phyloP scores from a whole-genome alignment of 192 early-diverging fungal species.

The Podochytrium sp. region DNA sequence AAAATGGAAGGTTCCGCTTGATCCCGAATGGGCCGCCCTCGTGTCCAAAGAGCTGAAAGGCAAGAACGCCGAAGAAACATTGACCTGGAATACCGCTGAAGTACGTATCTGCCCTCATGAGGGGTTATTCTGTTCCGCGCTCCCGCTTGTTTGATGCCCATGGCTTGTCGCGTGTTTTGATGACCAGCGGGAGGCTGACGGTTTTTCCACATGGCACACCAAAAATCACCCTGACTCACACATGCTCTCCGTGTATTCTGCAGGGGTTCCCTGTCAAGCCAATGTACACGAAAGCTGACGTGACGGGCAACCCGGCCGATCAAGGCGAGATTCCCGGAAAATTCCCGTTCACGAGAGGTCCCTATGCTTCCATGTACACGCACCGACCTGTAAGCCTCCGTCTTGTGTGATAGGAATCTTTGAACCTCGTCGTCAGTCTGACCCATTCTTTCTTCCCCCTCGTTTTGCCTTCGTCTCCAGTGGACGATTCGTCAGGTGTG shows the following conservation, averaged over 20 bases:
- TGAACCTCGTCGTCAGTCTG: neutral
- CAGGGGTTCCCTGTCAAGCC: conserved; percentile 83
- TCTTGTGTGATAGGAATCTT: neutral
- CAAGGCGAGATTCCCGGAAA: conserved; percentile 78
- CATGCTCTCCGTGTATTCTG: too few relatives aligned
- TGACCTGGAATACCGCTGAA: conserved; percentile 85
- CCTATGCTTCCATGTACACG: conserved; percentile 29
- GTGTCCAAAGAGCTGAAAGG: conserved; percentile 87
- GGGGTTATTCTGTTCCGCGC: too few relatives aligned
- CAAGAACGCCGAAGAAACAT: conserved; percentile 70
- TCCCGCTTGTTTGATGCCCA: too few relatives aligned
- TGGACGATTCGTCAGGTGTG: conserved; percentile 85
- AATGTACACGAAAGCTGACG: conserved; percentile 79
- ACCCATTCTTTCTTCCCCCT: conserved; percentile 49
- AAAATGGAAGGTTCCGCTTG: conserved; percentile 55
- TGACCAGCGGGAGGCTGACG: too few relatives aligned
- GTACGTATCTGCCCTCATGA: too few relatives aligned
- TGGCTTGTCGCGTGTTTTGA: too few relatives aligned
- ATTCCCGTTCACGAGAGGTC: conserved; percentile 85
- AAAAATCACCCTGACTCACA: too few relatives aligned
- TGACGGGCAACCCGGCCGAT: conserved; percentile 34
- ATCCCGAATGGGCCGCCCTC: conserved; percentile 72
- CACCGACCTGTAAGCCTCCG: conserved; percentile 45
- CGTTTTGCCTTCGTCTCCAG: conserved; percentile 82
- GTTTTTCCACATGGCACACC: too few relatives aligned